A percentile compares a stretch with the other conserved stretches of the same genome.
These are phyloP conservation scores for Aspergillus quadricinctus DNA, from an alignment of 2,329 filamentous ascomycete genomes.

Conservation along the genomic window DNA sequence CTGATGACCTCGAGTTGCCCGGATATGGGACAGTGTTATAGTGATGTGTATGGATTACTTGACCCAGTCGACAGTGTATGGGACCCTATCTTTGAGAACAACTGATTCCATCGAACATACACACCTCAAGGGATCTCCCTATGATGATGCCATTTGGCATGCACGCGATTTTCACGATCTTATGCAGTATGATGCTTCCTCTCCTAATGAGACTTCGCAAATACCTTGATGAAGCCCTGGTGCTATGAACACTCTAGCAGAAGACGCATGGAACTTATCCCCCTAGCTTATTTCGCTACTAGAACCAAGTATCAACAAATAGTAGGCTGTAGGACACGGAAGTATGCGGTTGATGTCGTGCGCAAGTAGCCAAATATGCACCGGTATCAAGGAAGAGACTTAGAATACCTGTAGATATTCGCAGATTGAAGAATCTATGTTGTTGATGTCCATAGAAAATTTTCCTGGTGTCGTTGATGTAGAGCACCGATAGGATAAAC, in stretches of 20 bases:
- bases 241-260: not conserved
- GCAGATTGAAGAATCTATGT: not conserved
- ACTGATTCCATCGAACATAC: not conserved
- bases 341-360: not conserved
- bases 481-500: not conserved
- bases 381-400: not conserved
- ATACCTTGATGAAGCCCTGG: not conserved
- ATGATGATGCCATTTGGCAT: not conserved
- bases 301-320: too few species aligned
- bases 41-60: slow-evolving; percentile 21
- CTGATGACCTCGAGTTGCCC: slow-evolving; percentile 20
- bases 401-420: not conserved
- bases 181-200: not conserved
- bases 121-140: not conserved
- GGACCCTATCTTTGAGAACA: not conserved
- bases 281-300: too few species aligned
- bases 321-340: too few species aligned
- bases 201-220: not conserved
- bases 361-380: not conserved
- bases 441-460: not conserved
- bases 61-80: not conserved
- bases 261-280: too few species aligned
- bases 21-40: slow-evolving; percentile 20
- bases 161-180: too few species aligned
- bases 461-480: not conserved